Base-by-base conservation (phyloP, 1,284 basidiomycete species). In the Ceratorhiza oryzae-sativae region DNA sequence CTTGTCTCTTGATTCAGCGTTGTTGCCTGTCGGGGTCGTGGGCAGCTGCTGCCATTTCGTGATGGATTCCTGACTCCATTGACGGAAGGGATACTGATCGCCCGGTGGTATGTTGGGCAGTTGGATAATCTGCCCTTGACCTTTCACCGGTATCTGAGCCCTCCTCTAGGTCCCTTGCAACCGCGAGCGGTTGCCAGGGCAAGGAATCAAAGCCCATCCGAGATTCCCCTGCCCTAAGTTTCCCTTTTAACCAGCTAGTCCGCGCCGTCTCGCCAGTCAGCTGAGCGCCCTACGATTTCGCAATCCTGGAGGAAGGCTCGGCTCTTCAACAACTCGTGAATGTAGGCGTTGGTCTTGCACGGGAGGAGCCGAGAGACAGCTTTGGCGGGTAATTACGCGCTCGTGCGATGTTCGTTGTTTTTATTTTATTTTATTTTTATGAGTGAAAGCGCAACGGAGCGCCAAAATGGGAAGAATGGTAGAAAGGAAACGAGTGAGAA, bases 81-180 rank as follows among this genome's bases (percentile, higher is more conserved):
- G 86, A 70, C 89, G 89, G 85, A 98, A 96, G 76, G 92, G 86
- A 85, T 90, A 94, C 79, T 97, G 90, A 42, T 88, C 89, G 78
- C 97, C 91, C 71, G 89, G 85, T 13, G 96, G 94, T 27, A 97
- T 89, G 48, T 82, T 82, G 20, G 82, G 75, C 23, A 96, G 84
- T 34, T 88, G 85, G 53, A 92, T 86, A 77, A 98, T 96, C 81
- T 93, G 79, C 95, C 93, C 93, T 98, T 96, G 63, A 99, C 96
- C 82, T 98, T 98, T 82, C 93, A n/a, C n/a, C 94, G 78, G 98
- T 97, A 85, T 98, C 98, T 74, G 96, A 96, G 83, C 90, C 91
- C 88, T 94, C n/a, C n/a, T n/a, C n/a, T n/a, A n/a, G n/a, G n/a
- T n/a, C n/a, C n/a, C n/a, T n/a, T n/a, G n/a, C n/a, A n/a, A n/a